Conservation (phyloP, 1,284 basidiomycete genomes). For the Exobasidium rhododendri region DNA sequence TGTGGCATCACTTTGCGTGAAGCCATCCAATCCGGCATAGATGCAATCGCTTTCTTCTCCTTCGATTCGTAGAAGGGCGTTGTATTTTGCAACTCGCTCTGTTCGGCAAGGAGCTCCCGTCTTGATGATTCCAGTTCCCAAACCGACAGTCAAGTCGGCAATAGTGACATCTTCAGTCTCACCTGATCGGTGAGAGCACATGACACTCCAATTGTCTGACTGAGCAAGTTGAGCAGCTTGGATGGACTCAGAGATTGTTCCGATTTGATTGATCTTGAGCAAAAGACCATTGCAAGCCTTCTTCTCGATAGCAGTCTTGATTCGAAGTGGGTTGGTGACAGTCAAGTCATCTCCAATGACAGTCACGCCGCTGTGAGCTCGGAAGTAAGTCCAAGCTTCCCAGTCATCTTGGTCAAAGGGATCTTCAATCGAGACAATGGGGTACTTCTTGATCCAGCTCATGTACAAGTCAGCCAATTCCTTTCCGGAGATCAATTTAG, state of each 20-base stretch:
- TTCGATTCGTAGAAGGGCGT: slow-evolving; percentile 53
- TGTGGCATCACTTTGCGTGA: slow-evolving; percentile 25
- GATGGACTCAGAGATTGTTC: slow-evolving; percentile 97
- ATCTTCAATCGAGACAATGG: slow-evolving; percentile 85
- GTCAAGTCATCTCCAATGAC: slow-evolving; percentile 98
- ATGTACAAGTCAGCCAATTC: slow-evolving; percentile 94
- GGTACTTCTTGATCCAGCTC: slow-evolving; percentile 56
- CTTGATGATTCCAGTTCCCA: slow-evolving; percentile 94
- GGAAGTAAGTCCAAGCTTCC: slow-evolving; percentile 95
- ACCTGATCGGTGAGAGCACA: slow-evolving; percentile 98
- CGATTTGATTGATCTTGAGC: slow-evolving; percentile 91
- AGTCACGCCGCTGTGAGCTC: slow-evolving; percentile 60
- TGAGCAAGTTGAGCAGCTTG: slow-evolving; percentile 94
- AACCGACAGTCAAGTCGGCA: slow-evolving; percentile 91
- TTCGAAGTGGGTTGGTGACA: slow-evolving; percentile 95
- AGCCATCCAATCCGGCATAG: slow-evolving; percentile 52
- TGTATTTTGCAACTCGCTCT: slow-evolving; percentile 82
- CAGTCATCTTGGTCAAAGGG: slow-evolving; percentile 99
- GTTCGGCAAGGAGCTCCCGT: slow-evolving; percentile 91
- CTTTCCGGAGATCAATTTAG: slow-evolving; percentile 67
- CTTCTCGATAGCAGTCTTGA: slow-evolving; percentile 99
- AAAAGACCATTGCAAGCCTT: slow-evolving; percentile 99
- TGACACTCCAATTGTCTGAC: slow-evolving; percentile 96
- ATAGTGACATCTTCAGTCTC: slow-evolving; percentile 71
- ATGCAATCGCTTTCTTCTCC: slow-evolving; percentile 33